Evolutionary conservation across 106 monocot genomes (phyloP), one percentile per base, ranked within the genome.

Genomic region (Dendrobium huoshanense): DNA sequence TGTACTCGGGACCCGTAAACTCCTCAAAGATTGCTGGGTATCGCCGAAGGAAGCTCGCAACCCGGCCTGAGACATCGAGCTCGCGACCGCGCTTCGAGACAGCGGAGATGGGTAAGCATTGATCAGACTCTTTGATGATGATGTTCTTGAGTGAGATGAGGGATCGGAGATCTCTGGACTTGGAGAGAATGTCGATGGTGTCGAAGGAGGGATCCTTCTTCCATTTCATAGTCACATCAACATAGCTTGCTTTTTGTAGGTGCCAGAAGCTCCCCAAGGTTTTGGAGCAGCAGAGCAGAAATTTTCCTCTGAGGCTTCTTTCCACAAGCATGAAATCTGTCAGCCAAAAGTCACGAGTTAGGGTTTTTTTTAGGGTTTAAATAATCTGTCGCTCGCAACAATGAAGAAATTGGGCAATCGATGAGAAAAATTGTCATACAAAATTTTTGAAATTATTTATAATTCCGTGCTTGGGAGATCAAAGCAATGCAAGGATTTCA

Each of bases 21-120:
- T 93, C 93, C 48, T 89, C 82, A 81, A 96, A 96, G 61, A 91
- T 72, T 29, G 93, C 85, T 2, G 96, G 96, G 79, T 85, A 91
- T 9, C 77, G 74, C 43, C 88, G 75, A 33, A 88, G 81, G 41
- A 88, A 88, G 40, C 74, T 31, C 22, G 84, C 84, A 9, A 87
- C 84, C 5, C 85, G 77, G 75, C 85, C 85, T 3, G 87, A 82
- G 47, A 82, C 82, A 55, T 90, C 85, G 54, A 88, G 85, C n/a
- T n/a, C 29, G 55, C 84, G 81, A 51, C 22, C 58, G 29, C 72
- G 83, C 80, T 95, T 95, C 49, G 95, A 92, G 51, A 95, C 83
- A 24, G 79, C 61, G 20, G 90, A 91, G 54, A 95, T 88, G 68
- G 89, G 79, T 55, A 85, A 76, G 8, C 77, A 65, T 1, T 40